phyloP scores from a whole-genome alignment of 768 basidiomycete species.

The Russula emetica region DNA sequence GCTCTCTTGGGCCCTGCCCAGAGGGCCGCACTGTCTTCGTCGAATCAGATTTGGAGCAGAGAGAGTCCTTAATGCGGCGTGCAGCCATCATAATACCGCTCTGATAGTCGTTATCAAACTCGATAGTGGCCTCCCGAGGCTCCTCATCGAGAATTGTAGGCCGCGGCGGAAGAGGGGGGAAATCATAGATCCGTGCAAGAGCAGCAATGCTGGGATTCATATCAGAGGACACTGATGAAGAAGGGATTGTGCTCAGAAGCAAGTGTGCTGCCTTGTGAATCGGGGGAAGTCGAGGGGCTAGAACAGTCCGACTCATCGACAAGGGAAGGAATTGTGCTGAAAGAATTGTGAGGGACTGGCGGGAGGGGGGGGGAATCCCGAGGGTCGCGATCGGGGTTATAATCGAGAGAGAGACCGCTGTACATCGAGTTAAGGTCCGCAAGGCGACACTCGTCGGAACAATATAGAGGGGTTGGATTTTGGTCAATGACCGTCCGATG shows the following conservation, averaged over 20 bases:
- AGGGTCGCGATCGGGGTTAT: constrained; percentile 44
- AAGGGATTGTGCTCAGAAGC: constrained; percentile 23
- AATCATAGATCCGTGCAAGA: constrained; percentile 41
- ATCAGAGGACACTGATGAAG: constrained; percentile 24
- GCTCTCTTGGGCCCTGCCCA: constrained; percentile 33
- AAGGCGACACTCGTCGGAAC: constrained; percentile 71
- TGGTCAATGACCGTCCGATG: constrained; percentile 74
- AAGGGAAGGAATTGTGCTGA: constrained; percentile 31
- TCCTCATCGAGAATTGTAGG: constrained; percentile 41
- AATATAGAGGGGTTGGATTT: constrained; percentile 76
- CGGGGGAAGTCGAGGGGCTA: constrained; percentile 30
- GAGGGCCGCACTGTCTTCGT: constrained; percentile 30
- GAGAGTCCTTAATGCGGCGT: constrained; percentile 47
- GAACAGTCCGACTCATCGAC: constrained; percentile 31
- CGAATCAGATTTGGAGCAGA: constrained; percentile 40
- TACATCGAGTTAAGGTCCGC: constrained; percentile 45
- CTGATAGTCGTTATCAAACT: constrained; percentile 41
- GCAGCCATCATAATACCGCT: constrained; percentile 69
- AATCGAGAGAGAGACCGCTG: constrained; percentile 43
- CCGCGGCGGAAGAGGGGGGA: constrained; percentile 53
- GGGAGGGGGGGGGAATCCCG: constrained; percentile 38
- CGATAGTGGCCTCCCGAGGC: constrained; percentile 20
- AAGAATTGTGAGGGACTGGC: constrained; percentile 41
- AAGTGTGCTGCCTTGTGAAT: constrained; percentile 22
- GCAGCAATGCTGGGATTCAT: constrained; percentile 35